Base-by-base conservation (phyloP, 164 flowering plant genomes). In the Umbellularia californica region DNA sequence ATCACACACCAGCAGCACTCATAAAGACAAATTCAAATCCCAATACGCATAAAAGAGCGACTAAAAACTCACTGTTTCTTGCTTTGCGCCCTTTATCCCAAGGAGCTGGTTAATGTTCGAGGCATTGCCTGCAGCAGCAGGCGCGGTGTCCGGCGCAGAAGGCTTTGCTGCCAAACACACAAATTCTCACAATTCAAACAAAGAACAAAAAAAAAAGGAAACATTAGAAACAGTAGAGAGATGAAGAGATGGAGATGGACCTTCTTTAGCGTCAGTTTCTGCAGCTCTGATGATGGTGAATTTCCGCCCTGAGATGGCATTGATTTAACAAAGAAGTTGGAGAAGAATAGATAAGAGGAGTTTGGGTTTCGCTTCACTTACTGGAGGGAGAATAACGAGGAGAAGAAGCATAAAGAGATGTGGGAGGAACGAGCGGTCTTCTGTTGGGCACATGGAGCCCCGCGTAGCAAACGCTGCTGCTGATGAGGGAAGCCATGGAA, bases 21-120 rank as follows among this genome's bases (percentile, higher is more conserved):
- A 9, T 7, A 41, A 41, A 9, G 47, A 9, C 47, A 41, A 9
- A 7, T 41, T 41, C 47, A 5, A 9, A 41, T 9, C 10, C 9
- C 47, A 5, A 41, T 6, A 41, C 0, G 11, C 47, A 41, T 41
- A 41, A 41, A 41, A 41, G 24, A 60, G 64, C 4, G n/a, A 20
- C 24, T 5, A 19, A 67, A 47, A 2, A 69, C 89, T 79, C 75
- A 95, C 98, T 71, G 92, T 85, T 82, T 93, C 99, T 82, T 86
- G 90, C 20, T 91, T 78, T 11, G 97, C 99, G 77, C 97, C 99
- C 81, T 93, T 93, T 24, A 95, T 95, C 22, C 99, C 99, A 67
- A 95, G 92, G 74, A 95, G 90, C 86, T 95, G 99, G 28, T 95
- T 91, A 76, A 95, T 70, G 74, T 87, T 90, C 1, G 99, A 93